Evolutionary conservation across 1,139 yeast species (phyloP), one percentile per base, ranked within the genome.

Genomic region (Hanseniaspora gamundiae): DNA sequence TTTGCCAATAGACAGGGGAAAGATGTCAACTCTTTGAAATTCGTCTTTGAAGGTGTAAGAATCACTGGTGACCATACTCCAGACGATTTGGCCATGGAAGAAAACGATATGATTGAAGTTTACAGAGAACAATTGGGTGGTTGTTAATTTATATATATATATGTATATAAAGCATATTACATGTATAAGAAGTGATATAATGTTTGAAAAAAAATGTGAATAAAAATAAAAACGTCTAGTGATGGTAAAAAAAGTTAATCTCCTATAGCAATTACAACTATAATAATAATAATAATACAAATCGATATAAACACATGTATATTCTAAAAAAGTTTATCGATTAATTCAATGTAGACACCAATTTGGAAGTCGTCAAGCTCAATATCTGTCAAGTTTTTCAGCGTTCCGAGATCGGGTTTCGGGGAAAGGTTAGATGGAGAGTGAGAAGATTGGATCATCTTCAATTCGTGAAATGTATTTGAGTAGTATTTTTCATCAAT

Each of bases 1-100:
- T 93, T 88, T 64, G 93, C 97, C 64, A 88, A 88, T 68, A 83
- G 98, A 70, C 95, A 91, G 61, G 97, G 98, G 42, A 91, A 88
- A 62, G 79, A 82, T 52, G 68, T 81, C 62, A 77, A 75, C 56
- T 78, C 91, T 40, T 71, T 93, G 61, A 77, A 97, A 62, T 93
- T 93, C 64, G 70, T 91, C 59, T 81, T 82, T 59, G 98, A 93
- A 56, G 99, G 99, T 49, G 82, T 86, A 54, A 78, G 98, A 59
- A 80, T 93, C 50, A 74, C 76, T 48, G 84, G 91, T 14, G 87
- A 80, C 48, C 87, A 85, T 56, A 91, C 98, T 2, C 97, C 99
- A 9, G 94, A 82, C 41, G 83, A 79, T 51, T 73, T 91, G 54
- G 97, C 86, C 47, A 78, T 88, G 74, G 94, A 84, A 62, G 95